Conservation (phyloP, 805 yeast species). For the Saccharomycopsis oosterbeekiorum region DNA sequence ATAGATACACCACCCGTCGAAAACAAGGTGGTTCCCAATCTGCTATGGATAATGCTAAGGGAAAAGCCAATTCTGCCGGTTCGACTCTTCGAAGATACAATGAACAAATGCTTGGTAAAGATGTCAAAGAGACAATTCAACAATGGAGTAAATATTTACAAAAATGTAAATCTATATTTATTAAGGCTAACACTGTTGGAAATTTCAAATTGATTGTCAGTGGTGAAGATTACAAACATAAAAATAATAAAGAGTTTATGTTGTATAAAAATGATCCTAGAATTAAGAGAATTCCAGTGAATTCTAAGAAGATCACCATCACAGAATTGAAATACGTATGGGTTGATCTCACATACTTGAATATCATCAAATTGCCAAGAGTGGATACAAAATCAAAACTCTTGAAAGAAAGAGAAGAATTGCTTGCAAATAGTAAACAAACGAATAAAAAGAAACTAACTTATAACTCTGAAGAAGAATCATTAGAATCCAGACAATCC, state of each 20-base stretch:
- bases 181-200: conserved; percentile 70
- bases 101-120: conserved; percentile 72
- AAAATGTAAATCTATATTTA: conserved; percentile 59
- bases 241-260: conserved; percentile 25
- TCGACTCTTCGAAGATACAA: conserved; percentile 81
- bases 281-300: conserved; percentile 69
- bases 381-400: conserved; percentile 27
- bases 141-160: conserved; percentile 55
- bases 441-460: conserved; percentile 21
- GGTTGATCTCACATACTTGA: conserved; percentile 61
- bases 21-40: conserved; percentile 97
- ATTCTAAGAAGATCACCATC: conserved; percentile 80
- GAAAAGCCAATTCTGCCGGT: conserved; percentile 96
- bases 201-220: conserved; percentile 59
- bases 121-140: conserved; percentile 57
- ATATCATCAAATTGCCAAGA: conserved; percentile 45
- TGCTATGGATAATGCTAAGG: conserved; percentile 83
- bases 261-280: conserved; percentile 47
- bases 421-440: conserved; percentile 25
- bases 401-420: conserved; percentile 22
- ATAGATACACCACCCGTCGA: conserved; percentile 89
- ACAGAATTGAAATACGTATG: conserved; percentile 76
- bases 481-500: conserved; percentile 41
- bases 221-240: conserved; percentile 37
- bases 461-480: conserved; percentile 16